Evolutionary conservation across 1,284 basidiomycete genomes (phyloP).

Genomic region (Ustilago vetiveriae): DNA sequence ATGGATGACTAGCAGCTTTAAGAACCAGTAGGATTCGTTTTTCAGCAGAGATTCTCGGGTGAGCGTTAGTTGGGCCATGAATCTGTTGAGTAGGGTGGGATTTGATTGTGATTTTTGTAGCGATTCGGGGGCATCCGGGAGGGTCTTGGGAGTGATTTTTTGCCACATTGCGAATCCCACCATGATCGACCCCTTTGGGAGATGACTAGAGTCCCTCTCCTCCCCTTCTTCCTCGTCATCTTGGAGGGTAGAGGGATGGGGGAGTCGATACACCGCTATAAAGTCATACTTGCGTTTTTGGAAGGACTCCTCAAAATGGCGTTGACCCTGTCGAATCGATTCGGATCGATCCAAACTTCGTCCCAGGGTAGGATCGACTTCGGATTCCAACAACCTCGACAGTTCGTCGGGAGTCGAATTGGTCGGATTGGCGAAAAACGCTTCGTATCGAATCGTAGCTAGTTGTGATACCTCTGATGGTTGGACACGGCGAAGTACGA

Average conservation of each 20-base stretch:
- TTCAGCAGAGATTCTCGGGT: conserved; percentile 12
- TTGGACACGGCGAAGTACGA: conserved; percentile 3
- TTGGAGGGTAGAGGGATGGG: background rate
- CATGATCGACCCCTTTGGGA: background rate
- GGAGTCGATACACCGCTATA: conserved; percentile 11
- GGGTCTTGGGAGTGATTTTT: background rate
- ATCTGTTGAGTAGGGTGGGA: conserved; percentile 11
- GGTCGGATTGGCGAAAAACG: conserved; percentile 8
- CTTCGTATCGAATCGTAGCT: conserved; percentile 5
- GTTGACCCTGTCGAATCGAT: background rate
- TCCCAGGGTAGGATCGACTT: background rate
- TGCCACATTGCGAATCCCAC: conserved; percentile 13
- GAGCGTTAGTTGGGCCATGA: conserved; percentile 17
- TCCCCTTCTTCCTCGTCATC: background rate
- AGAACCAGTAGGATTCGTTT: conserved; percentile 14
- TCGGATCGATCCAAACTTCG: background rate
- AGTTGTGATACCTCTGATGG: background rate
- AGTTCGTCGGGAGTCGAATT: conserved; percentile 9
- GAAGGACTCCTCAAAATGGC: too few species aligned
- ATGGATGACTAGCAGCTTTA: conserved; percentile 25
- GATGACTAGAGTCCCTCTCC: background rate
- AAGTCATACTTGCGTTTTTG: background rate
- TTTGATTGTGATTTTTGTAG: background rate
- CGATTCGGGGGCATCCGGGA: background rate
- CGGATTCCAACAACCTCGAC: background rate